phyloP scores from a whole-genome alignment of 257 asterid species.

The Nicotiana undulata region DNA sequence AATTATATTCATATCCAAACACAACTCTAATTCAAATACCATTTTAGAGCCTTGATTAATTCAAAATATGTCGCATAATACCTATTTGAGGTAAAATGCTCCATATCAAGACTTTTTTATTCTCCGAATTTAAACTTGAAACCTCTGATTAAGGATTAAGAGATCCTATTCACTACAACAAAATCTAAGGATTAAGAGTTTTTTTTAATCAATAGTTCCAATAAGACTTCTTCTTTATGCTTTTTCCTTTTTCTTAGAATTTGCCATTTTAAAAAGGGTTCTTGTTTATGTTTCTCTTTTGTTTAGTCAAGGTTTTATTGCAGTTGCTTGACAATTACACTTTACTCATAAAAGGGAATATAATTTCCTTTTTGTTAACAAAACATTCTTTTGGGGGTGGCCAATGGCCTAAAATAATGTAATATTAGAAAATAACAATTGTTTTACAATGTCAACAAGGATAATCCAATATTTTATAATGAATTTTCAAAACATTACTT shows the following conservation, averaged over 20 bases:
- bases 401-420: background rate
- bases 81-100: too few species aligned
- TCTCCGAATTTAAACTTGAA: accelerated
- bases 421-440: background rate
- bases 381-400: background rate
- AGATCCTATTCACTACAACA: accelerated
- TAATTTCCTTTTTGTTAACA: background rate
- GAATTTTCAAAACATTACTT: background rate
- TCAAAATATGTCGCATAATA: too few species aligned
- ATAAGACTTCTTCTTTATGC: background rate
- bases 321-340: background rate
- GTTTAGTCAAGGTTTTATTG: background rate
- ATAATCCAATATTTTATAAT: background rate
- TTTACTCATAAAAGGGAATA: background rate
- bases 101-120: too few species aligned
- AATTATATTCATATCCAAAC: too few species aligned
- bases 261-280: background rate
- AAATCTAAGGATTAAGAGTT: too few species aligned
- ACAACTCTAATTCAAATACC: too few species aligned
- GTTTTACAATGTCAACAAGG: background rate
- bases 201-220: too few species aligned
- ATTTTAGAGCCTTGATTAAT: too few species aligned
- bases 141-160: accelerated
- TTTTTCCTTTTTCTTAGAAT: background rate
- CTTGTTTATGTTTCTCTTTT: background rate